Base-by-base conservation (phyloP, 2,329 filamentous ascomycete species). In the Claviceps citrina region DNA sequence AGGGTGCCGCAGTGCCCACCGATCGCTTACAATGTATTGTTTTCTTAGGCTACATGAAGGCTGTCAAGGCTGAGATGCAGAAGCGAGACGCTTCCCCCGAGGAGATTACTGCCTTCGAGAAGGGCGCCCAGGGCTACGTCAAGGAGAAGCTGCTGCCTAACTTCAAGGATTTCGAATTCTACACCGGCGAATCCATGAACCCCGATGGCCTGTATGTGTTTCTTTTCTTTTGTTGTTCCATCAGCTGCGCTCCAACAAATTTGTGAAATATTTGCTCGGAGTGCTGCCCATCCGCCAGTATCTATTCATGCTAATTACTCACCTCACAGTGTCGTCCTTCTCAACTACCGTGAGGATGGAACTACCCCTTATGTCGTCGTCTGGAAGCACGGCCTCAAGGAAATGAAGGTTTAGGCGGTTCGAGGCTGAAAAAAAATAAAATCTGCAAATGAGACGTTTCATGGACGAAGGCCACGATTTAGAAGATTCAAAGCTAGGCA, bases 311-410 rank as follows among this genome's bases (percentile, higher is more conserved):
- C 27, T 13, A 20, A 30, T 24, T 37, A 18, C 26, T 36, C 43
- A 46, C 49, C 26, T 40, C 37, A 20, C 47, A 87, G 83, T 78
- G 71, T 94, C 54, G 71, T 87, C 50, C 83, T 95, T 51, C 81
- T 95, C 60, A 93, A 95, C 76, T 98, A 94, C 77, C 89, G 91
- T 55, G 87, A 94, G 63, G 91, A 96, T 55, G 91, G 91, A 63
- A 64, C 81, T 52, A 96, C 89, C 41, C 91, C 91, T 45, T 98
- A 74, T 61, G 71, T 93, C 55, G 82, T 77, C 51, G 68, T 93
- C 69, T 96, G 87, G 89, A 95, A 96, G 78, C 82, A 95, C 68
- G 91, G 89, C 58, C 66, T 96, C 49, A 70, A 68, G 53, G 80
- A 81, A 70, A 78, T 77, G 72, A 96, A 98, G 84, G 86, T 96